A percentile compares a stretch with the other conserved stretches of the same genome.
phyloP scores from a whole-genome alignment of 257 asterid genomes.

The Ocimum tenuiflorum region DNA sequence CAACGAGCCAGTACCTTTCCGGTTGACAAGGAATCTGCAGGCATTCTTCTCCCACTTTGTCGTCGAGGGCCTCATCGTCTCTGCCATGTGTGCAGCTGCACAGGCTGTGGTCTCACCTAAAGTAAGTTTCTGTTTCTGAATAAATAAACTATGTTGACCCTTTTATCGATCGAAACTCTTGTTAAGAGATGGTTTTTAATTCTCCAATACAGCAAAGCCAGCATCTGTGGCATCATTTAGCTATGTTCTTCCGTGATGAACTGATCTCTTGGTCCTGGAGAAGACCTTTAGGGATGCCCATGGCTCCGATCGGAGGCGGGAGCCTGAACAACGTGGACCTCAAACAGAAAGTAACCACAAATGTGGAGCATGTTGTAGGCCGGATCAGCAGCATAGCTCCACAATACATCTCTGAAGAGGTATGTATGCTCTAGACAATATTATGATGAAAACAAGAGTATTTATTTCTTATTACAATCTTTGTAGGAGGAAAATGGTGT shows the following conservation, averaged over 20 bases:
- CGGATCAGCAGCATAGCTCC: slow-evolving; percentile 87
- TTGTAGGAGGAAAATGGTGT: slow-evolving; percentile 88
- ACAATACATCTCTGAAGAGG: slow-evolving; percentile 89
- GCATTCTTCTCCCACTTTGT: slow-evolving; percentile 95
- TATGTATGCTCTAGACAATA: too few species aligned
- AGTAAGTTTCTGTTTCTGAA: slow-evolving; percentile 36
- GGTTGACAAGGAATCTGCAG: slow-evolving; percentile 92
- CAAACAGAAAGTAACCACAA: slow-evolving; percentile 68
- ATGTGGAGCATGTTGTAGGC: slow-evolving; percentile 74
- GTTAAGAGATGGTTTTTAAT: slow-evolving; percentile 9
- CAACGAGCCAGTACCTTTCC: slow-evolving; percentile 92
- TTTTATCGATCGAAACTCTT: slow-evolving; percentile 6
- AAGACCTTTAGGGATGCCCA: slow-evolving; percentile 81
- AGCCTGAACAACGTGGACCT: slow-evolving; percentile 74
- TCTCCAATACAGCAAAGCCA: slow-evolving; percentile 79
- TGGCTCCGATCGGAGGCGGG: slow-evolving; percentile 62
- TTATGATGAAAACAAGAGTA: too few species aligned
- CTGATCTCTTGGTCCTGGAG: slow-evolving; percentile 98
- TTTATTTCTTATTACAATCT: too few species aligned
- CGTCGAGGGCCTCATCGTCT: slow-evolving; percentile 89
- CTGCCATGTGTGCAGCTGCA: slow-evolving; percentile 93
- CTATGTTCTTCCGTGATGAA: slow-evolving; percentile 99
- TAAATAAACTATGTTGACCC: neutral
- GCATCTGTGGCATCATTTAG: slow-evolving; percentile 95
- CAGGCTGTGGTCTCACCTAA: slow-evolving; percentile 98